Evolutionary conservation across 2,329 filamentous ascomycete genomes (phyloP).

Genomic region (Rutstroemia sp.): DNA sequence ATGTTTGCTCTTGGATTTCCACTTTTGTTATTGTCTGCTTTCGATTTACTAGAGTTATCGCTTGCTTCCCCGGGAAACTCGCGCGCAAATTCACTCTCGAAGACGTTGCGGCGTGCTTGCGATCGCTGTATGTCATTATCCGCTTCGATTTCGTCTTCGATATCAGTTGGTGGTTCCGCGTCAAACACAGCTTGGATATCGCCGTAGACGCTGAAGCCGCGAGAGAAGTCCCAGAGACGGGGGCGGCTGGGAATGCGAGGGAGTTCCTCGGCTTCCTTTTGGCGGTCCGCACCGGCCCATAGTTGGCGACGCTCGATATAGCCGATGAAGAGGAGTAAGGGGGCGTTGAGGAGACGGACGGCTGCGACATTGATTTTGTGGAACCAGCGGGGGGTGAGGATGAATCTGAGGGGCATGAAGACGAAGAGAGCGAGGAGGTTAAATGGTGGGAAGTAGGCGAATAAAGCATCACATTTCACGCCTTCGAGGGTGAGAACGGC

Average conservation of each 20-base stretch:
- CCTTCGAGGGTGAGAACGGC: conserved; percentile 79
- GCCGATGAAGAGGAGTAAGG: conserved; percentile 64
- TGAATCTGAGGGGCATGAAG: conserved; percentile 68
- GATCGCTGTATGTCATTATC: conserved; percentile 11
- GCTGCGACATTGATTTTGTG: conserved; percentile 81
- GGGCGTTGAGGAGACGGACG: conserved; percentile 68
- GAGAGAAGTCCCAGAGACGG: conserved; percentile 23
- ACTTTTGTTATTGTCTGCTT: not conserved
- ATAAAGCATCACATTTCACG: conserved; percentile 75
- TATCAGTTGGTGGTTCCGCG: conserved; percentile 20
- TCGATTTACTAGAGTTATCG: not conserved
- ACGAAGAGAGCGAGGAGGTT: conserved; percentile 71
- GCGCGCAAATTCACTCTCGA: conserved; percentile 17
- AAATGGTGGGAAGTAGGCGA: conserved; percentile 59
- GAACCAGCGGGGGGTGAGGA: conserved; percentile 78
- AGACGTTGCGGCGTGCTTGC: not conserved
- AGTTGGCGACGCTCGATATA: conserved; percentile 62
- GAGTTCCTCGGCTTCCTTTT: conserved; percentile 20
- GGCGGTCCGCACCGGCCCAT: conserved; percentile 38
- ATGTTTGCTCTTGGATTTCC: not conserved
- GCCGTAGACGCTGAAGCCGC: conserved; percentile 26
- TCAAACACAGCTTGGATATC: conserved; percentile 30
- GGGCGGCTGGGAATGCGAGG: conserved; percentile 14
- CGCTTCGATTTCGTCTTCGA: conserved; percentile 19
- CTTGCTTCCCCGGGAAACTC: conserved; percentile 3